Percentiles rank a stretch among this genome's conserved stretches.
Evolutionary conservation across 106 monocot genomes (phyloP).

Genomic region (Hemerocallis citrina): DNA sequence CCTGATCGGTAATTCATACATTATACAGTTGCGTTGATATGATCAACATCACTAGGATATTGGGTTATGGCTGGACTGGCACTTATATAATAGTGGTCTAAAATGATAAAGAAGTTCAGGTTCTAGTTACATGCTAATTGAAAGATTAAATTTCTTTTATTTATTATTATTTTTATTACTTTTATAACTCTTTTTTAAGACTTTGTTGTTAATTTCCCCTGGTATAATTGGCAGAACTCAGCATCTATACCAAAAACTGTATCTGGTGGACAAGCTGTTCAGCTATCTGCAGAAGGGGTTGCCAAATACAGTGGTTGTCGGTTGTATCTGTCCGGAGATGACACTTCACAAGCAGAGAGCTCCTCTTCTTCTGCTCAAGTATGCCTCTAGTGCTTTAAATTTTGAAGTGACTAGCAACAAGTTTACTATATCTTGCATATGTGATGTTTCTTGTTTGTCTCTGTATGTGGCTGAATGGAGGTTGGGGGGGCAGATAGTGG

Average conservation of each 20-base stretch:
- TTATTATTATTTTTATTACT: not conserved
- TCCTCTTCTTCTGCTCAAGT: constrained; percentile 24
- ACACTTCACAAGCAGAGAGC: constrained; percentile 15
- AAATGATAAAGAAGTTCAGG: too few relatives aligned
- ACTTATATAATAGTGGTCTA: too few relatives aligned
- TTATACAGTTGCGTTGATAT: too few relatives aligned
- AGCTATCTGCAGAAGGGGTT: constrained; percentile 15
- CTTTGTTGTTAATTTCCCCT: not conserved
- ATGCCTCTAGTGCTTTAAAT: constrained; percentile 8
- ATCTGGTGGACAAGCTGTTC: constrained; percentile 1
- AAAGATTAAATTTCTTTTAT: not conserved
- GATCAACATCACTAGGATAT: too few relatives aligned
- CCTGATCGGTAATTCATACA: too few relatives aligned
- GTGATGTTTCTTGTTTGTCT: not conserved
- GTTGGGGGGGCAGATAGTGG: too few relatives aligned
- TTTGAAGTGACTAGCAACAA: not conserved
- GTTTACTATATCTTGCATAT: not conserved
- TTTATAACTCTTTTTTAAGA: not conserved
- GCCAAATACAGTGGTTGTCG: constrained; percentile 23
- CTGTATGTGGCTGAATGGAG: not conserved
- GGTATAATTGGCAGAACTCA: not conserved
- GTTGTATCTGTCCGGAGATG: constrained; percentile 50
- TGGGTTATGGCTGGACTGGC: too few relatives aligned
- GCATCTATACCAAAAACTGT: constrained; percentile 10
- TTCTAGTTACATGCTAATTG: too few relatives aligned